A percentile compares a stretch with the other conserved stretches of the same genome.
These are phyloP conservation scores for Xerocomus spinulosus DNA, from an alignment of 768 basidiomycete species.

Conservation along the genomic window DNA sequence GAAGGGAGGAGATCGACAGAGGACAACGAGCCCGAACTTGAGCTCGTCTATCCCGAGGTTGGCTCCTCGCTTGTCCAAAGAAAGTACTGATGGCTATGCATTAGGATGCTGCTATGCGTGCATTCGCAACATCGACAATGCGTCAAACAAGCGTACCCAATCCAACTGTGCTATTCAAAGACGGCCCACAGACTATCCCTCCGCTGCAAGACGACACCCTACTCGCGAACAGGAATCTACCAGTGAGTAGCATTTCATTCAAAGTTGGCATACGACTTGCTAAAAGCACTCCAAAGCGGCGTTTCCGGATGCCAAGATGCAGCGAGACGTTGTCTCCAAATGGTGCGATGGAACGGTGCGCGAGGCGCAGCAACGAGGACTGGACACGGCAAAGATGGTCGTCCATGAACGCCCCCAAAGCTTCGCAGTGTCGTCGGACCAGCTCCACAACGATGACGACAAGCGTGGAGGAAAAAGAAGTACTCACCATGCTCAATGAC, in stretches of 20 bases:
- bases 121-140: neutral
- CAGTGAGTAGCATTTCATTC: conserved; percentile 4
- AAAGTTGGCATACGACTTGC: neutral
- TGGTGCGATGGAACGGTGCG: conserved; percentile 13
- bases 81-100: neutral
- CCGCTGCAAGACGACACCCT: neutral
- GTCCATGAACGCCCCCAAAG: neutral
- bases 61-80: neutral
- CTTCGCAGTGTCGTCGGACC: neutral
- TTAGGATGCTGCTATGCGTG: conserved; percentile 8
- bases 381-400: conserved; percentile 17
- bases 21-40: no score
- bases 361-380: conserved; percentile 12
- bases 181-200: conserved; percentile 2
- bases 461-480: neutral
- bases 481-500: neutral
- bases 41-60: conserved; percentile 20
- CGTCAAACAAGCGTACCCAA: neutral
- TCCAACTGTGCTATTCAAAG: conserved; percentile 1
- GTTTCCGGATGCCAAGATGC: conserved; percentile 15
- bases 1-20: no score
- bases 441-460: neutral
- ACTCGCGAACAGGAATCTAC: neutral
- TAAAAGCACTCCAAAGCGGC: conserved; percentile 12
- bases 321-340: conserved; percentile 5